Evolutionary conservation across 352 stramenopile species (phyloP), one percentile per base, ranked within the genome.

Genomic region (Aphanomyces euteiches): DNA sequence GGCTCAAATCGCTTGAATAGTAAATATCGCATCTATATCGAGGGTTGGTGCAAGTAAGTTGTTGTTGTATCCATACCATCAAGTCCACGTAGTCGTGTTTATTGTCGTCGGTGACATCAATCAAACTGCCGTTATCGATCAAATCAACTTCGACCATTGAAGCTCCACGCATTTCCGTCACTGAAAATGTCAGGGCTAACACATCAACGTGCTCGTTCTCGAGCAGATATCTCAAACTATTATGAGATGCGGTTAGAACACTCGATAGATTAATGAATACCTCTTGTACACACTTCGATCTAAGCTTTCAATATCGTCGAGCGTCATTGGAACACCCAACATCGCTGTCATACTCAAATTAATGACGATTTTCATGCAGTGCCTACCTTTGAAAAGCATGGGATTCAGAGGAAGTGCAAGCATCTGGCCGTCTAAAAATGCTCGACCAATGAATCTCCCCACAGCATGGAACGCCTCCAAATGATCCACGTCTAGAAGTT

Each of bases 71-170:
- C 36, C 57, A 40, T 17, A 98, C 78, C 69, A 89, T 94, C 10
- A 82, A 81, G 70, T 98, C 84, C 17, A 98, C 73, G 69, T 95
- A 99, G 74, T 98, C 83, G 5, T 83, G 80, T 71, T 98, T 95
- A 82, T 99, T 99, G 43, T 90, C 85, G 63, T 98, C 96, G 0
- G 89, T 98, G 6, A 99, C 93, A n/a, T 87, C 73, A 13, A 98
- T 75, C 40, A 78, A 54, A 7, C 65, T 69, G 6, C 85, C 85
- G 21, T 81, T 78, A 0, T 77, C 75, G 19, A 90, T 74, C n/a
- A 93, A 72, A 47, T 93, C 85, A 5, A 90, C 72, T 7, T 28
- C 28, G 79, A 7, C 83, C 79, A 40, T 92, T 40, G 92, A 92
- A n/a, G 77, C 28, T 28, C 28, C 28, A 28, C 28, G 81, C 40